Evolutionary conservation across 192 early-diverging fungal genomes (phyloP).

Genomic region (Funneliformis geosporum): DNA sequence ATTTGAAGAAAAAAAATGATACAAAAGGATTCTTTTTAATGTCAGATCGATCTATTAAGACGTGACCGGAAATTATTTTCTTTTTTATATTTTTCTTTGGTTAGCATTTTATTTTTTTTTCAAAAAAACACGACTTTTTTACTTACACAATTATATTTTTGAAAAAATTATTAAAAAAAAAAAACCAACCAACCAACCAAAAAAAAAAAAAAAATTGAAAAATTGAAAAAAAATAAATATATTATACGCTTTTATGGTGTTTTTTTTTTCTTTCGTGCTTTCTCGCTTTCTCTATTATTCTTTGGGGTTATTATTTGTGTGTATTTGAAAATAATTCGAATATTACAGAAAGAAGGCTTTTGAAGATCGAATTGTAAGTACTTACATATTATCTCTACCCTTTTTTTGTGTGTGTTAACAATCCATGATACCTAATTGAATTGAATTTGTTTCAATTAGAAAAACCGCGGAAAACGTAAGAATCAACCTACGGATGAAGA

Average conservation of each 20-base stretch:
- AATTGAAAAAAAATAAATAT: not conserved
- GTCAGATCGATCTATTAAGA: not conserved
- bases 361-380: conserved; percentile 39
- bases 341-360: conserved; percentile 34
- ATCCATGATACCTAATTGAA: not conserved
- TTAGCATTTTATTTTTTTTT: not conserved
- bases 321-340: conserved; percentile 15
- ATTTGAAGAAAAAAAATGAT: not conserved
- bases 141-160: not conserved
- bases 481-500: conserved; percentile 28
- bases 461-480: conserved; percentile 33
- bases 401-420: not conserved
- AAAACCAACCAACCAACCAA: too few relatives aligned
- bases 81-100: not conserved
- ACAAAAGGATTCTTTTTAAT: not conserved
- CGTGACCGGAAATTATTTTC: not conserved
- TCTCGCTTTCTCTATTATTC: not conserved
- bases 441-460: conserved; percentile 9
- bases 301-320: not conserved
- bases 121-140: not conserved
- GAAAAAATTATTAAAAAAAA: not conserved
- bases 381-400: not conserved
- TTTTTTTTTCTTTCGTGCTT: not conserved
- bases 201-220: not conserved
- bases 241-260: not conserved